phyloP scores from a whole-genome alignment of 306 rosid species.

The Glycyrrhiza uralensis region DNA sequence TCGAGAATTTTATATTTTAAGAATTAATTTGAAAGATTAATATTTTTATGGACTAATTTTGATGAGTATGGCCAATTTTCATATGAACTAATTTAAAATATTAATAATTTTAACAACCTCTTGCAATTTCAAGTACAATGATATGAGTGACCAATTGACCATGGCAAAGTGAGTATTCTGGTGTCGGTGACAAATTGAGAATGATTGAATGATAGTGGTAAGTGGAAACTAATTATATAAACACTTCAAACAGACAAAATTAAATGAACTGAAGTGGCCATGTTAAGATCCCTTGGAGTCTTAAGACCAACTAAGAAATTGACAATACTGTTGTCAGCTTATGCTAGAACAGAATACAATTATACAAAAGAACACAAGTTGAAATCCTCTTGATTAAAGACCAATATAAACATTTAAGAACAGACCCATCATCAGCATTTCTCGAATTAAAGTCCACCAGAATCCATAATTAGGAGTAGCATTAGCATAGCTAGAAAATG shows the following conservation, averaged over 20 bases:
- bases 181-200: background rate
- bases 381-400: slow-evolving; percentile 6
- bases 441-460: slow-evolving; percentile 38
- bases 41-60: too few species aligned
- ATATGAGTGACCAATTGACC: too few species aligned
- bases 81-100: too few species aligned
- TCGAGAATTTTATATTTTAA: too few species aligned
- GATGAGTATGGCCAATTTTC: too few species aligned
- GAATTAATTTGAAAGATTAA: too few species aligned
- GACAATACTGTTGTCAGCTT: background rate
- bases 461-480: slow-evolving; percentile 39
- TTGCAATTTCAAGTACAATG: too few species aligned
- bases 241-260: background rate
- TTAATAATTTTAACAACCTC: too few species aligned
- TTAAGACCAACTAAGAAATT: background rate
- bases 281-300: background rate
- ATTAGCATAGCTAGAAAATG: slow-evolving; percentile 24
- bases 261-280: background rate
- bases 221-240: background rate
- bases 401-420: slow-evolving; percentile 14
- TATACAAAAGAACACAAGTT: background rate
- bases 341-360: background rate
- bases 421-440: slow-evolving; percentile 29
- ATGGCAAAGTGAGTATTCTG: background rate
- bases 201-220: background rate